phyloP scores from a whole-genome alignment of 2,329 filamentous ascomycete genomes.

The Ophiostoma populinum region DNA sequence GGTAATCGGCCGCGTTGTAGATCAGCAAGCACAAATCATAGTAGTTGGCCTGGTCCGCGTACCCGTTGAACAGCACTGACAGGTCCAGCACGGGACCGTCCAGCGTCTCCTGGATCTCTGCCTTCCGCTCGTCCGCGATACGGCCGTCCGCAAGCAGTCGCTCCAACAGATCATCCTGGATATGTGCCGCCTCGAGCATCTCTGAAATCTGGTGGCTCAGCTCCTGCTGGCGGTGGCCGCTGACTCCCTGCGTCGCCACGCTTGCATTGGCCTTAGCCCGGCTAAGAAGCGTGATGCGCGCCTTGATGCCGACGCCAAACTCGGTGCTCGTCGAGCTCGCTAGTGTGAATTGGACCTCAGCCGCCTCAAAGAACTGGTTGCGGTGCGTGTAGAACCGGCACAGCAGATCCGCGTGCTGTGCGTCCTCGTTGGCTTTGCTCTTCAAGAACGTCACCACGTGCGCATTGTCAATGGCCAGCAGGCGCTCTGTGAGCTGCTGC shows the following conservation, averaged over 20 bases:
- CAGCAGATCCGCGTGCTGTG: constrained; percentile 72
- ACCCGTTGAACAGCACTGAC: constrained; percentile 80
- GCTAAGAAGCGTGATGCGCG: constrained; percentile 76
- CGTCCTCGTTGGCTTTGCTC: constrained; percentile 52
- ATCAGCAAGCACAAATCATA: constrained; percentile 88
- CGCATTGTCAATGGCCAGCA: constrained; percentile 68
- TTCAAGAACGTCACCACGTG: constrained; percentile 78
- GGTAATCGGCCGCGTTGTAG: constrained; percentile 80
- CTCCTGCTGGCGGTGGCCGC: constrained; percentile 66
- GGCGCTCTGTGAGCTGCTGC: constrained; percentile 67
- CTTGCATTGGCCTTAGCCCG: constrained; percentile 85
- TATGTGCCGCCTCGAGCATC: constrained; percentile 79
- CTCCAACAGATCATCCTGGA: constrained; percentile 81
- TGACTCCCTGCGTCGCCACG: constrained; percentile 59
- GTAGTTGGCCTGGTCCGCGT: constrained; percentile 73
- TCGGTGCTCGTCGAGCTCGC: constrained; percentile 47
- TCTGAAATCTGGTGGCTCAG: constrained; percentile 73
- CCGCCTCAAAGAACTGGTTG: constrained; percentile 69
- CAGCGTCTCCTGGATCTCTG: constrained; percentile 47
- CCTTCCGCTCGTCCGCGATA: constrained; percentile 43
- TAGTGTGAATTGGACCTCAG: constrained; percentile 67
- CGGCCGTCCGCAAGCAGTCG: constrained; percentile 57
- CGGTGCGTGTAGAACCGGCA: constrained; percentile 86
- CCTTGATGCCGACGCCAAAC: constrained; percentile 63
- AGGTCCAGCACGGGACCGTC: constrained; percentile 65